Evolutionary conservation across 2,329 filamentous ascomycete species (phyloP).

Genomic region (Fusarium marasasianum): DNA sequence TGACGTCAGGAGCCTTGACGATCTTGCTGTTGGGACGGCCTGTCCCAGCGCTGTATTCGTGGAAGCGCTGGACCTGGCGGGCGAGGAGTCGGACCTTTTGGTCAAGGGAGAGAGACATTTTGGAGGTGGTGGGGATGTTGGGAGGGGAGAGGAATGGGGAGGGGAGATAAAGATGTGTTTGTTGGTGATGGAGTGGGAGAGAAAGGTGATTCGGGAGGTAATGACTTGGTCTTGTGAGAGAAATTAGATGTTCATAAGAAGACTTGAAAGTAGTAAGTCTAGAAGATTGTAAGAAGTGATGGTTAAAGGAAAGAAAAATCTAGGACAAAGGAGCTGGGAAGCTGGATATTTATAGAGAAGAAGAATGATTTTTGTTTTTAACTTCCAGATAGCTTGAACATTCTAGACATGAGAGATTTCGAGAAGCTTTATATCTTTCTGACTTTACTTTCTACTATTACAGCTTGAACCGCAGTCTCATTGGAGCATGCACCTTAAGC

Average conservation of each 20-base stretch:
- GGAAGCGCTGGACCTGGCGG: neutral
- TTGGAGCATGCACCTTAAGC: neutral
- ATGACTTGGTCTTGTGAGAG: rapidly evolving
- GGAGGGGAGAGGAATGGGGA: too few relatives aligned
- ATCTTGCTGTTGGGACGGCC: neutral
- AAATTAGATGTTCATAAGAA: rapidly evolving
- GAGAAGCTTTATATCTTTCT: rapidly evolving
- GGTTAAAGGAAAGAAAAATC: neutral
- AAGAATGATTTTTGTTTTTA: neutral
- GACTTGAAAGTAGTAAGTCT: neutral
- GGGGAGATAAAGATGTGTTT: neutral
- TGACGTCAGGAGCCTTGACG: neutral
- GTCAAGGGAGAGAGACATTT: neutral
- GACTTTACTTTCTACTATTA: rapidly evolving
- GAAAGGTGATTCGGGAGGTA: rapidly evolving
- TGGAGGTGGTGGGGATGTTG: too few relatives aligned
- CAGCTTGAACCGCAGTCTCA: rapidly evolving
- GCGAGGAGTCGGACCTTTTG: neutral
- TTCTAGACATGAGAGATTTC: rapidly evolving
- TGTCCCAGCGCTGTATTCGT: neutral
- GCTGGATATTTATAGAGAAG: neutral
- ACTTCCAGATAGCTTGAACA: rapidly evolving
- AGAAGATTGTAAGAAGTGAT: rapidly evolving
- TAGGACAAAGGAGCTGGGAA: neutral
- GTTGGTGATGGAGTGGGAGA: rapidly evolving